Percentiles rank a stretch among this genome's conserved stretches.
Evolutionary conservation across 768 basidiomycete species (phyloP).

Genomic region (Boletus pseudo-olivaceus): DNA sequence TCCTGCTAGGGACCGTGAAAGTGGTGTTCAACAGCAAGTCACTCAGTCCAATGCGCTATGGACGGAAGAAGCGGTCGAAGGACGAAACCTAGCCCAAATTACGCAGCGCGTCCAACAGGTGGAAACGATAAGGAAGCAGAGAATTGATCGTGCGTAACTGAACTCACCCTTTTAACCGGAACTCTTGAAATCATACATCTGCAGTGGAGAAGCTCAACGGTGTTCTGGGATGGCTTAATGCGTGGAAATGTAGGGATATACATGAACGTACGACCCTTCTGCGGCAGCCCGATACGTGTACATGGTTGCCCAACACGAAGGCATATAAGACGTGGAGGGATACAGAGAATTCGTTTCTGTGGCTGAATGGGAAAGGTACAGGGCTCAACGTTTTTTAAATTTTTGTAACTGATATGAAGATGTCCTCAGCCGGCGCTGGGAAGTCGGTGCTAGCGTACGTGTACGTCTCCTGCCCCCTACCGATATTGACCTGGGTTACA

Average conservation of each 20-base stretch:
- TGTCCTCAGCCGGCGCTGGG: not conserved
- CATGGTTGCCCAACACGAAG: not conserved
- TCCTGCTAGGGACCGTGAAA: not conserved
- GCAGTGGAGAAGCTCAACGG: not conserved
- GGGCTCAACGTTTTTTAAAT: no score
- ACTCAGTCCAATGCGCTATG: not conserved
- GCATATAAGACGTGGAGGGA: not conserved
- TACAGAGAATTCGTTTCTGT: not conserved
- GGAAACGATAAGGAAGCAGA: not conserved
- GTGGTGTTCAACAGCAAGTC: not conserved
- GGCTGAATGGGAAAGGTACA: not conserved
- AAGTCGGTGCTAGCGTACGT: conserved; percentile 9
- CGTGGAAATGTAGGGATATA: not conserved
- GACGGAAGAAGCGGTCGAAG: not conserved
- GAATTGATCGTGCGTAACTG: not conserved
- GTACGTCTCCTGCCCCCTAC: no score
- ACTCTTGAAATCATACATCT: not conserved
- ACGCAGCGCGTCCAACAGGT: not conserved
- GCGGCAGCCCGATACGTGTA: conserved; percentile 2
- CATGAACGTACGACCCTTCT: not conserved
- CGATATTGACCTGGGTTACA: not conserved
- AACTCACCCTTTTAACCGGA: not conserved
- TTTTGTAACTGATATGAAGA: not conserved
- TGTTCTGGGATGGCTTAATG: conserved; percentile 1
- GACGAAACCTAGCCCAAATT: not conserved